phyloP scores from a whole-genome alignment of 768 basidiomycete species.

The Lactarius akahatsu region DNA sequence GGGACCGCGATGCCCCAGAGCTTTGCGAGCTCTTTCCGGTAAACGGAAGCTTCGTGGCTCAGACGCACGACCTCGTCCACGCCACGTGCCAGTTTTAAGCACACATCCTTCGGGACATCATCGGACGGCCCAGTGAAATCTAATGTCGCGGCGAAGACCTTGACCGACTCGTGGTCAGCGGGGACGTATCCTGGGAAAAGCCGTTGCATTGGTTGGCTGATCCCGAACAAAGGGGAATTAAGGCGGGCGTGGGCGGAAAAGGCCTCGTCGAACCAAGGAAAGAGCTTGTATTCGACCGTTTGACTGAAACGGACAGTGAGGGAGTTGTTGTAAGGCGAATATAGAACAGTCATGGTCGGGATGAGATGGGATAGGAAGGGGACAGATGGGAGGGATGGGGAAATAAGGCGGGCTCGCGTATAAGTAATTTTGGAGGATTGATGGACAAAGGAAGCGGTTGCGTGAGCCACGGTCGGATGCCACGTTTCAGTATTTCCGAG shows the following conservation, averaged over 20 bases:
- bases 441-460: background rate
- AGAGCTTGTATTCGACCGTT: conserved; percentile 16
- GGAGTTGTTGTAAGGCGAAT: background rate
- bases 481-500: conserved; percentile 8
- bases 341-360: conserved; percentile 14
- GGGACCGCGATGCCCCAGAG: conserved; percentile 25
- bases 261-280: conserved; percentile 17
- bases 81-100: conserved; percentile 21
- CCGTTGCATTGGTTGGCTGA: background rate
- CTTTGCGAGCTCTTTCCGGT: conserved; percentile 16
- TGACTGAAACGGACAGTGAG: conserved; percentile 20
- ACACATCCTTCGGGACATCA: conserved; percentile 15
- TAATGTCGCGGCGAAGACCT: conserved; percentile 21
- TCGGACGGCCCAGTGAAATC: conserved; percentile 11
- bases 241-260: conserved; percentile 17
- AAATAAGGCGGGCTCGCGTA: background rate
- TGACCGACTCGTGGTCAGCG: background rate
- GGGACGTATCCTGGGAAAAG: conserved; percentile 14
- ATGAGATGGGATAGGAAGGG: background rate
- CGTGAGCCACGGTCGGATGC: background rate
- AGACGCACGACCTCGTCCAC: conserved; percentile 23
- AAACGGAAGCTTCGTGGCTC: conserved; percentile 24
- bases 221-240: conserved; percentile 15
- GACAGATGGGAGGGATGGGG: background rate
- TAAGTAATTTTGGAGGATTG: conserved; percentile 7